Percentiles rank a stretch among this genome's conserved stretches.
Conservation (phyloP, 345 rosid genomes). For the Acer negundo region DNA sequence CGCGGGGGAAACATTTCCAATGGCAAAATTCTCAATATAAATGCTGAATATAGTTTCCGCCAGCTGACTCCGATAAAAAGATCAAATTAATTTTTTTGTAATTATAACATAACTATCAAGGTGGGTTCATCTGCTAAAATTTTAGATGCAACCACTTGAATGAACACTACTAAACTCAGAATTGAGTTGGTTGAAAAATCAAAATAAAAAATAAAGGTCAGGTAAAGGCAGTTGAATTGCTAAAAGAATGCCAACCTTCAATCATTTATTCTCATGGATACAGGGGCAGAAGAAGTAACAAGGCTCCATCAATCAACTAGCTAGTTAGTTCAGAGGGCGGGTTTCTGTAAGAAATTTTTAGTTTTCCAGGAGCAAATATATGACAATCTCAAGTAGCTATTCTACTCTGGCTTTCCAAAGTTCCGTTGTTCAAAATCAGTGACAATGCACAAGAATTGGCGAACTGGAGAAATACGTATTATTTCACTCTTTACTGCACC, state of each 20-base stretch:
- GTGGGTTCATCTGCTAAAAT: neutral
- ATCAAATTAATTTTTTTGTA: neutral
- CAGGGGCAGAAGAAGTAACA: constrained; percentile 15
- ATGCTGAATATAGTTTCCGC: no score
- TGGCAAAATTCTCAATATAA: no score
- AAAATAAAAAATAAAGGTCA: neutral
- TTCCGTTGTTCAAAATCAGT: neutral
- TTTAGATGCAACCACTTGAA: neutral
- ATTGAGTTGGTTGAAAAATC: neutral
- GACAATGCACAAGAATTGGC: neutral
- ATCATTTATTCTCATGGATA: constrained; percentile 17
- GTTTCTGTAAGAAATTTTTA: neutral
- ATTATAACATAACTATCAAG: neutral
- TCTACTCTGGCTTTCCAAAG: neutral
- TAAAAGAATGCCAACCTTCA: constrained; percentile 16
- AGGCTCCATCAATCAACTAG: neutral
- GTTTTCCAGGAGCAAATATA: constrained; percentile 7
- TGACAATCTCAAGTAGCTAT: neutral
- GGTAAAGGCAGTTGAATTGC: constrained; percentile 3
- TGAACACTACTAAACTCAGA: neutral
- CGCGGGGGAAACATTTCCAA: no score
- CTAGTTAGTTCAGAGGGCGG: no score
- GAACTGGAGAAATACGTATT: constrained; percentile 13
- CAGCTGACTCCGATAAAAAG: no score
- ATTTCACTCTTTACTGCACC: constrained; percentile 9